phyloP scores from a whole-genome alignment of 495 filamentous ascomycete genomes.

The Xylaria scruposa region DNA sequence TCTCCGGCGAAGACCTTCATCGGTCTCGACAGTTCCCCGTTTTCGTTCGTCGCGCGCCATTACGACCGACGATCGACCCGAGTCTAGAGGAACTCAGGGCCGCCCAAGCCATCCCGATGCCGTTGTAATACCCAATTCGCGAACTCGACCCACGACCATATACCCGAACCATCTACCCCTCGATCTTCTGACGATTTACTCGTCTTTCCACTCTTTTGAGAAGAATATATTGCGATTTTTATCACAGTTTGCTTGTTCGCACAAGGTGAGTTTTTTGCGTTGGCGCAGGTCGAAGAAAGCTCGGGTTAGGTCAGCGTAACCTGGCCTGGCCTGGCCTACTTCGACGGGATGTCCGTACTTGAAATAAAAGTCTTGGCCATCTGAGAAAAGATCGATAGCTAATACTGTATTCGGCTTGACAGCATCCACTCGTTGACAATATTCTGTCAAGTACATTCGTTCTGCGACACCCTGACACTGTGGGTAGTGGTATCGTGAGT shows the following conservation, averaged over 20 bases:
- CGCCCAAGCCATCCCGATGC: slow-evolving; percentile 21
- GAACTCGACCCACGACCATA: slow-evolving; percentile 23
- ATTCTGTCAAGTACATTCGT: slow-evolving; percentile 70
- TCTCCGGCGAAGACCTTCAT: slow-evolving; percentile 28
- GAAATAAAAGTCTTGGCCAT: background rate
- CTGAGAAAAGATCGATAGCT: background rate
- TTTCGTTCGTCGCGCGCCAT: slow-evolving; percentile 28
- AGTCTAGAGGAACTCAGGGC: slow-evolving; percentile 28
- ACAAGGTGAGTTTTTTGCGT: slow-evolving; percentile 21
- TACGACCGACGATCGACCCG: slow-evolving; percentile 31
- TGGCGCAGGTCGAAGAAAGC: slow-evolving; percentile 2
- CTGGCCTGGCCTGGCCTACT: background rate
- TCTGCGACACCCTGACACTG: slow-evolving; percentile 57
- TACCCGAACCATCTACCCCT: slow-evolving; percentile 16
- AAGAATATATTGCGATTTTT: slow-evolving; percentile 25
- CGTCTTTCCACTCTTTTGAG: slow-evolving; percentile 32
- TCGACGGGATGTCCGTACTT: background rate
- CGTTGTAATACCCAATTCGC: slow-evolving; percentile 27
- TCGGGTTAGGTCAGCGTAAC: background rate
- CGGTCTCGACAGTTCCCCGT: slow-evolving; percentile 27
- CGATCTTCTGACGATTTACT: slow-evolving; percentile 27
- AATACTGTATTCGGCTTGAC: slow-evolving; percentile 21
- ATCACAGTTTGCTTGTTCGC: slow-evolving; percentile 23
- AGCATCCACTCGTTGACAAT: slow-evolving; percentile 65
- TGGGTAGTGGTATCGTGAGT: slow-evolving; percentile 47